These are phyloP conservation scores for Ehretia macrophylla DNA, from an alignment of 257 asterid species.

Conservation along the genomic window DNA sequence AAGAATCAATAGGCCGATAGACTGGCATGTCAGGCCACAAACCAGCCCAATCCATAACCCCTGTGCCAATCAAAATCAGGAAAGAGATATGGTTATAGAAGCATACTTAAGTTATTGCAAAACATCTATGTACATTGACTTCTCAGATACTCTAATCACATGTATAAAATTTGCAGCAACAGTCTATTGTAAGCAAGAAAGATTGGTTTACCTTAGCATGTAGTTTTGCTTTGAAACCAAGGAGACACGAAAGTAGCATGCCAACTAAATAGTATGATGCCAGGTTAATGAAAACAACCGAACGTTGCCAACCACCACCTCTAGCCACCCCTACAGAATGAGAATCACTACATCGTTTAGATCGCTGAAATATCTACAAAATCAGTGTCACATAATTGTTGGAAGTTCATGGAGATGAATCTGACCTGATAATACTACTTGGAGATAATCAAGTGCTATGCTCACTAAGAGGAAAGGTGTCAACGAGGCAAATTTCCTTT, in stretches of 20 bases:
- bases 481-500: constrained; percentile 45
- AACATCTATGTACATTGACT: too few species aligned
- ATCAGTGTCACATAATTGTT: background rate
- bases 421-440: constrained; percentile 64
- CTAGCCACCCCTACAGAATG: constrained; percentile 60
- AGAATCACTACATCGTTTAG: background rate
- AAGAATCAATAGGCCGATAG: constrained; percentile 45
- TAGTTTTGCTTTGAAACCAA: constrained; percentile 49
- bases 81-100: background rate
- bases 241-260: constrained; percentile 50
- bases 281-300: constrained; percentile 49
- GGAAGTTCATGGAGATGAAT: background rate
- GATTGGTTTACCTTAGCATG: constrained; percentile 46
- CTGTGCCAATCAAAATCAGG: constrained; percentile 19
- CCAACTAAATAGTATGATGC: constrained; percentile 64
- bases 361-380: background rate
- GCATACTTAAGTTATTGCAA: background rate
- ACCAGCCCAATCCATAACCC: constrained; percentile 76
- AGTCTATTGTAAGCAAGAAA: background rate
- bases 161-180: too few species aligned
- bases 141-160: too few species aligned
- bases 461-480: constrained; percentile 55
- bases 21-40: constrained; percentile 58
- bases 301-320: constrained; percentile 83
- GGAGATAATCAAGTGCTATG: constrained; percentile 49